Base-by-base conservation (phyloP, 2,329 filamentous ascomycete genomes). In the Verticillium isaacii region DNA sequence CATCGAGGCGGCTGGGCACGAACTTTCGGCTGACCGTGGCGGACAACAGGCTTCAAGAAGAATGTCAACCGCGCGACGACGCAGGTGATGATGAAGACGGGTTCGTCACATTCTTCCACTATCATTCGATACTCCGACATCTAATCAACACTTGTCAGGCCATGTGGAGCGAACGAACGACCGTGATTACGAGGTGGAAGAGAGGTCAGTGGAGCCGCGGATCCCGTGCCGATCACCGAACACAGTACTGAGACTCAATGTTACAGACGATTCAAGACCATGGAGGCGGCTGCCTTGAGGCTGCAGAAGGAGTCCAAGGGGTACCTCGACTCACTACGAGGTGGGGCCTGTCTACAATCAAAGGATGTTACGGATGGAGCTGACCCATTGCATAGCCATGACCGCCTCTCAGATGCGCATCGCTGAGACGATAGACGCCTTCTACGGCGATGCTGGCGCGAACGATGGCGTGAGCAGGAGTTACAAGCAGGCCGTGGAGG, bases 41-140 rank as follows among this genome's bases (percentile, higher is more conserved):
- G 15, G 45, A 52, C 45, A 23, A 52, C 67, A 80, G 78, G 78
- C 67, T 80, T 80, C 71, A 80, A 95, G 82, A 97, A 96, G 78
- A 96, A 96, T 88, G 93, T 98, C 82, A 94, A 95, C 83, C 92
- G 95, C 81, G 94, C 94, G 71, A 97, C 94, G 78, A 99, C 96
- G 80, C 93, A 97, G 88, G 94, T 98, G 66, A 97, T 99, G 92
- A 98, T 99, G 94, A 99, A 99, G 85, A 96, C 93, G 62, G 92
- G 89, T 91, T 76, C 66, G 82, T 71, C 45, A 29, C 19, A n/a
- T 34, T 17, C 8, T 2, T 25, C 45, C 9, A 9, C 19, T 11
- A 12, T n/a, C 19, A 52, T 25, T 9, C n/a, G 19, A 52, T 23
- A 23, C 19, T 6, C 11, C 11, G 4, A 8, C n/a, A 23, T 3